Conservation (phyloP, 2,329 filamentous ascomycete species). For the Geosmithia flava region DNA sequence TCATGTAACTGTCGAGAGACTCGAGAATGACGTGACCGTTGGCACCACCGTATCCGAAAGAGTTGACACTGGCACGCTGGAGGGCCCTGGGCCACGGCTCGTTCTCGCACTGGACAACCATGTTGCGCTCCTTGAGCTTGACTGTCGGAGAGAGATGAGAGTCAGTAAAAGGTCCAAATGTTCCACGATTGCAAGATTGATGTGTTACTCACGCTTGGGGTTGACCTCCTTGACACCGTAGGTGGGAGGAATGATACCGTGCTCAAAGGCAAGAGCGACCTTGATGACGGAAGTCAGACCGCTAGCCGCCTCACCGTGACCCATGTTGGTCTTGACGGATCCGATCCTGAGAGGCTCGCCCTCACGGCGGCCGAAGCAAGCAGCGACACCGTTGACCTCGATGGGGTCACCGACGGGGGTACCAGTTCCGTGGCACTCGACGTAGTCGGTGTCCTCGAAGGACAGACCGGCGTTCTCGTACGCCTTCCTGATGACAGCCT, state of each 20-base stretch:
- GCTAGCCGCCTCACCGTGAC: slow-evolving; percentile 14
- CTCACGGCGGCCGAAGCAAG: slow-evolving; percentile 11
- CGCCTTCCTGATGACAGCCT: slow-evolving; percentile 16
- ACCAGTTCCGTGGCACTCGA: slow-evolving; percentile 17
- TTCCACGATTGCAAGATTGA: neutral
- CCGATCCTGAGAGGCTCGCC: slow-evolving; percentile 25
- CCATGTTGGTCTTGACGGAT: slow-evolving; percentile 18
- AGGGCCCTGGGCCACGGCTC: neutral
- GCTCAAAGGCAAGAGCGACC: slow-evolving; percentile 11
- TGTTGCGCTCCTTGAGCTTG: neutral
- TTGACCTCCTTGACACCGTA: slow-evolving; percentile 11
- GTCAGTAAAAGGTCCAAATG: neutral
- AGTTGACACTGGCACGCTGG: slow-evolving; percentile 6
- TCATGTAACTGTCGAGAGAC: neutral
- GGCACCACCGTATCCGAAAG: slow-evolving; percentile 29
- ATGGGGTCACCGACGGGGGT: slow-evolving; percentile 15
- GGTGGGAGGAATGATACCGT: slow-evolving; percentile 13
- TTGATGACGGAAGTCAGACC: slow-evolving; percentile 15
- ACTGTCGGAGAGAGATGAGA: neutral
- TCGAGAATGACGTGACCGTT: slow-evolving; percentile 30
- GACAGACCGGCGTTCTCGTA: slow-evolving; percentile 8
- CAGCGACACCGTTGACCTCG: slow-evolving; percentile 17
- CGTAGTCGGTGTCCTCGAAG: slow-evolving; percentile 13
- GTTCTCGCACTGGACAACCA: neutral
- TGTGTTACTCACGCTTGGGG: slow-evolving; percentile 7